Evolutionary conservation across 192 early-diverging fungal species (phyloP).

Genomic region (Coemansia sp.): DNA sequence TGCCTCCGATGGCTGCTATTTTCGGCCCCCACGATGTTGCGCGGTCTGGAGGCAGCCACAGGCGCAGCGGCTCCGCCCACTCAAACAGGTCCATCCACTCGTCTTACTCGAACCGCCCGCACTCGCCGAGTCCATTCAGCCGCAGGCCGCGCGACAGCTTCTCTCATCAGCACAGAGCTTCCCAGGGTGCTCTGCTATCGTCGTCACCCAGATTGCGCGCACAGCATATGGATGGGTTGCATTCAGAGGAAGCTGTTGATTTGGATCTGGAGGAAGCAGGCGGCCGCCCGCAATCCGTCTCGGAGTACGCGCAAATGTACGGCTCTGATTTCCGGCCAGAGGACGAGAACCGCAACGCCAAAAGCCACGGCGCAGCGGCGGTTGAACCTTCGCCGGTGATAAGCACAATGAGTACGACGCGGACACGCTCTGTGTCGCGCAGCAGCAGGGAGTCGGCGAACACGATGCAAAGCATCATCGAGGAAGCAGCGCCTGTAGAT

Average conservation of each 20-base stretch:
- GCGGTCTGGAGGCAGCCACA: constrained; percentile 3
- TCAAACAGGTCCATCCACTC: constrained; percentile 12
- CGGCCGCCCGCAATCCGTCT: neutral
- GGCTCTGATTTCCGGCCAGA: neutral
- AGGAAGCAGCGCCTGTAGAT: neutral
- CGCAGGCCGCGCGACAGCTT: neutral
- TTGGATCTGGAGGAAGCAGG: neutral
- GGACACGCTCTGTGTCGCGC: constrained; percentile 43
- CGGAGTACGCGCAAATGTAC: neutral
- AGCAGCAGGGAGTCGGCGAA: constrained; percentile 39
- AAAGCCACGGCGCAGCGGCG: neutral
- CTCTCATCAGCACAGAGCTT: neutral
- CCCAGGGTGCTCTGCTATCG: neutral
- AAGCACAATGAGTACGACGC: constrained; percentile 22
- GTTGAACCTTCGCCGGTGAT: constrained; percentile 13
- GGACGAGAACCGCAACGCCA: neutral
- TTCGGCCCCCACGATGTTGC: constrained; percentile 4
- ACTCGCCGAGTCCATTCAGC: constrained; percentile 16
- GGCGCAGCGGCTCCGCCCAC: constrained; percentile 19
- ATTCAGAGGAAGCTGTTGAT: neutral
- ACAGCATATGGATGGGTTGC: neutral
- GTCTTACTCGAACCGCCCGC: constrained; percentile 9
- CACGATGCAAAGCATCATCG: constrained; percentile 19
- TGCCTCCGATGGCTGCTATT: constrained; percentile 37
- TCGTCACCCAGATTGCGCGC: neutral